Conservation (phyloP, 805 yeast species). For the Allodekkera sacchari region DNA sequence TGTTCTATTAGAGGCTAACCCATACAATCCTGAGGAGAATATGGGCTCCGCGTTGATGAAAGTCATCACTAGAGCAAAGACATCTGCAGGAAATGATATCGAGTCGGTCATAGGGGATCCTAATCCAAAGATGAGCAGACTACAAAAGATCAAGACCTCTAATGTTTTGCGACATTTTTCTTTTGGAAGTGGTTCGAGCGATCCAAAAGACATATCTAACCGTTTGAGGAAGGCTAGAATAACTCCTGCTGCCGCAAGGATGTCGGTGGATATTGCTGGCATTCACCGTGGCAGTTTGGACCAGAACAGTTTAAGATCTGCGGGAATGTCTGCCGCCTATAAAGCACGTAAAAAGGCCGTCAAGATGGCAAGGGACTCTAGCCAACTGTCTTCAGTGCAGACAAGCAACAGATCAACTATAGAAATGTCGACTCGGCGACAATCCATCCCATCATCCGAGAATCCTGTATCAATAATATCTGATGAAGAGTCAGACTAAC, state of each 20-base stretch:
- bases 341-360: too few species aligned
- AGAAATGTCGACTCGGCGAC: too few species aligned
- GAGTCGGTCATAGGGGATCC: conserved; percentile 12
- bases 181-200: conserved; percentile 23
- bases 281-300: too few species aligned
- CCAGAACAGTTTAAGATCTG: too few species aligned
- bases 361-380: too few species aligned
- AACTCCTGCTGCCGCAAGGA: conserved; percentile 32
- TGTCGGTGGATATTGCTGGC: conserved; percentile 40
- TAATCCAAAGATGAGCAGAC: conserved; percentile 1
- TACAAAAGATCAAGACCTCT: conserved; percentile 2
- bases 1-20: conserved; percentile 16
- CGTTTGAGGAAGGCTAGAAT: conserved; percentile 30
- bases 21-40: conserved; percentile 12
- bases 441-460: too few species aligned
- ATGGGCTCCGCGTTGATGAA: conserved; percentile 15
- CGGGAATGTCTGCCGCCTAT: too few species aligned
- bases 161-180: conserved; percentile 21
- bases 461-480: too few species aligned
- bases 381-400: too few species aligned
- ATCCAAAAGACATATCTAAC: conserved; percentile 22
- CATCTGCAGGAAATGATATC: conserved; percentile 12
- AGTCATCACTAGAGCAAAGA: conserved; percentile 15
- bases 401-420: too few species aligned
- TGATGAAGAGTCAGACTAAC: too few species aligned